These are phyloP conservation scores for Pseudogymnoascus sp. DNA, from an alignment of 2,329 filamentous ascomycete genomes.

Conservation along the genomic window DNA sequence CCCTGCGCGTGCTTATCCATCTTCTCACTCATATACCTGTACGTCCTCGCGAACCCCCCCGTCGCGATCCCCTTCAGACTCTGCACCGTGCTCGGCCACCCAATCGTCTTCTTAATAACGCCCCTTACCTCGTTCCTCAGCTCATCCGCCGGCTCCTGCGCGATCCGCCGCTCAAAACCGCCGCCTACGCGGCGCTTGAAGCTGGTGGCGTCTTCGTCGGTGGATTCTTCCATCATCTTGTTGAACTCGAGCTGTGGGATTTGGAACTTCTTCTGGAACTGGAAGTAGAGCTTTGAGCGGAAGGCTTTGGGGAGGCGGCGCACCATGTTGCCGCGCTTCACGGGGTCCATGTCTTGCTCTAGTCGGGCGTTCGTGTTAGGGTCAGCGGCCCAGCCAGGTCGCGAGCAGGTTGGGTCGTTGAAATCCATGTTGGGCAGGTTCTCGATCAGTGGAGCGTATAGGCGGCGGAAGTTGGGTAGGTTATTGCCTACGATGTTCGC, in stretches of 20 bases:
- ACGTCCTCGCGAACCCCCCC: slow-evolving; percentile 59
- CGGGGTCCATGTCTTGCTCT: slow-evolving; percentile 84
- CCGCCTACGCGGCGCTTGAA: slow-evolving; percentile 71
- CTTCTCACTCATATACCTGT: slow-evolving; percentile 79
- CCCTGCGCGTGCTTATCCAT: slow-evolving; percentile 47
- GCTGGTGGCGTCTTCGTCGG: slow-evolving; percentile 56
- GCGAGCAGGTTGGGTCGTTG: slow-evolving; percentile 50
- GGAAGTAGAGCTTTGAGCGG: slow-evolving; percentile 83
- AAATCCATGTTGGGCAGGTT: slow-evolving; percentile 85
- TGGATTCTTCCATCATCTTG: slow-evolving; percentile 69
- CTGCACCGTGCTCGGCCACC: slow-evolving; percentile 86
- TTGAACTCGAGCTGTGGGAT: slow-evolving; percentile 80
- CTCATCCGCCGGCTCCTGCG: slow-evolving; percentile 54
- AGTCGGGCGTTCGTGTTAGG: slow-evolving; percentile 56
- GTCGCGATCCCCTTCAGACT: slow-evolving; percentile 78
- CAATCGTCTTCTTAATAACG: slow-evolving; percentile 79
- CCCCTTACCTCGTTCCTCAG: slow-evolving; percentile 62
- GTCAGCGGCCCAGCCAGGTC: slow-evolving; percentile 55
- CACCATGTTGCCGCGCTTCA: slow-evolving; percentile 92
- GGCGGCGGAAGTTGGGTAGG: slow-evolving; percentile 78
- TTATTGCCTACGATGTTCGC: slow-evolving; percentile 90
- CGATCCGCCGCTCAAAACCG: slow-evolving; percentile 79
- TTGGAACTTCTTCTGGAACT: slow-evolving; percentile 83
- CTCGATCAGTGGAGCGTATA: slow-evolving; percentile 84
- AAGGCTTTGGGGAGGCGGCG: slow-evolving; percentile 80